Evolutionary conservation across 2,329 filamentous ascomycete genomes (phyloP), one percentile per base, ranked within the genome.

Genomic region (Chlorencoelia australis): DNA sequence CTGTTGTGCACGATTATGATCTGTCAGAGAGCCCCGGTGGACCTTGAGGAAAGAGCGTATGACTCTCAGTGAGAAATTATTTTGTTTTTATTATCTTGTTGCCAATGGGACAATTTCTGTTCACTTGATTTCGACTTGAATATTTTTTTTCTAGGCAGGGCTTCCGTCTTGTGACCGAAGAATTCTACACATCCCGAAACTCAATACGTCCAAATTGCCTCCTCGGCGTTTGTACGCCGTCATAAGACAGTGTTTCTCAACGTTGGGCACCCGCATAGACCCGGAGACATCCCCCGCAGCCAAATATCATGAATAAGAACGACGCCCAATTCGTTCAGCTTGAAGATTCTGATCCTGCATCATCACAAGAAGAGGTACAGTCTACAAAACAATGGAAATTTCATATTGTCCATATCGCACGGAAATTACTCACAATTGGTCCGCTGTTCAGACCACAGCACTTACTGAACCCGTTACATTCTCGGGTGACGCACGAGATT

Each of bases 381-480:
- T 45, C 37, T 17, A 10, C 11, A 26, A 4, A 27, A 51, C 44
- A 49, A 56, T 52, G 52, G 51, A 52, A 26, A 40, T 55, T 47
- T 51, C 53, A 38, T 51, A 44, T 39, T 53, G 52, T 51, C 52
- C 52, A 33, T 46, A 51, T 33, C 43, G 51, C 45, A 41, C 42
- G 27, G 45, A 42, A 30, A 44, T 51, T 41, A 43, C 21, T 26
- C 10, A 48, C 39, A 39, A 40, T 39, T 50, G 48, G 43, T 50
- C 48, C 16, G 11, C 27, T 15, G 28, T 32, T 14, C 27, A 37
- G 21, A 17, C 18, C 15, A 37, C 39, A 7, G 20, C 36, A 15
- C 13, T 33, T 32, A 20, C 31, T n/a, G 26, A 22, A 18, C 35
- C 35, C 11, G 11, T 37, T n/a, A 31, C 28, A 3, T 31, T 31